These are phyloP conservation scores for Adansonia grandidieri DNA, from an alignment of 441 rosid genomes.

Conservation along the genomic window DNA sequence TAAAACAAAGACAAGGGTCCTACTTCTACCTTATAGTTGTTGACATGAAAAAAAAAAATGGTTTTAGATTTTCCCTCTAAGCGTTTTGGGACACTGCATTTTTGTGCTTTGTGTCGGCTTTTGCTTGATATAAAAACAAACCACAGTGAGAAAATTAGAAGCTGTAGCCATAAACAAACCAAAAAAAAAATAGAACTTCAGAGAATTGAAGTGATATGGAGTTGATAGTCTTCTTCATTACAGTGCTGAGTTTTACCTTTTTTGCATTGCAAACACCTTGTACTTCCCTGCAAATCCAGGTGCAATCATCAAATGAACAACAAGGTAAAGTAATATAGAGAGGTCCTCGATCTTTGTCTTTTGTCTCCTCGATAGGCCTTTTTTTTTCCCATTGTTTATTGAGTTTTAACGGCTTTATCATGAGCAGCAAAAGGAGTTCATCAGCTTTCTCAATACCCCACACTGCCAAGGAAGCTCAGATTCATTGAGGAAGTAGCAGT, in stretches of 20 bases:
- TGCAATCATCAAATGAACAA: constrained; percentile 26
- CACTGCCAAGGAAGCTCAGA: constrained; percentile 57
- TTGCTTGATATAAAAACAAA: constrained; percentile 25
- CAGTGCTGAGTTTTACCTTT: constrained; percentile 20
- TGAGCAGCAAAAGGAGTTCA: constrained; percentile 26
- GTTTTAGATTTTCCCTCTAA: constrained; percentile 16
- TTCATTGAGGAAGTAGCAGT: constrained; percentile 33
- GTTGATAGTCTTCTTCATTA: constrained; percentile 26
- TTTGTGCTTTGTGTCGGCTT: constrained; percentile 52
- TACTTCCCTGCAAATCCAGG: constrained; percentile 28
- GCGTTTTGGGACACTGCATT: constrained; percentile 46
- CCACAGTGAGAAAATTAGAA: constrained; percentile 5
- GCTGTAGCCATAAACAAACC: not conserved
- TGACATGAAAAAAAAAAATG: not conserved
- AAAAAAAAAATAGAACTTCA: not conserved
- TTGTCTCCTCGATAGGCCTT: not conserved
- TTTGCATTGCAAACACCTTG: constrained; percentile 27
- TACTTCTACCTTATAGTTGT: constrained; percentile 9
- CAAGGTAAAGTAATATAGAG: constrained; percentile 29
- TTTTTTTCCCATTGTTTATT: not conserved
- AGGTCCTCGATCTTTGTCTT: not conserved
- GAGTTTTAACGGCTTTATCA: not conserved
- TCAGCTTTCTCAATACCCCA: constrained; percentile 20
- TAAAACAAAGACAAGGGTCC: constrained; percentile 18
- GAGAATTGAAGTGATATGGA: constrained; percentile 29